Conservation (phyloP, 148 eudicot genomes). For the Chenopodium quinoa region DNA sequence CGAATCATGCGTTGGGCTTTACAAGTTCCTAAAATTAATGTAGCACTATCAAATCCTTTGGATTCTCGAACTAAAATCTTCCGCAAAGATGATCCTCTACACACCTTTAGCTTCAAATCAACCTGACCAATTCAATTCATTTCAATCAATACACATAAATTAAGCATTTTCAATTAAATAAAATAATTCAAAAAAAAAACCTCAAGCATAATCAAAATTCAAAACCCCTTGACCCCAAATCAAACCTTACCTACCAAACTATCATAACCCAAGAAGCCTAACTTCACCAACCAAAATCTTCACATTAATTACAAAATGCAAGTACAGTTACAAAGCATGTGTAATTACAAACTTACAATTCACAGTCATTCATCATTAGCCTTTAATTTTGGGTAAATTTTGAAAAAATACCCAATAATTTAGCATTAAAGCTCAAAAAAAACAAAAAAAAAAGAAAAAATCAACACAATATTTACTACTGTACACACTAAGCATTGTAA, state of each 20-base stretch:
- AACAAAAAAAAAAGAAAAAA: background rate
- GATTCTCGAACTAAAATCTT: conserved; percentile 57
- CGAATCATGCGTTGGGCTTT: conserved; percentile 45
- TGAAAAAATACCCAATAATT: background rate
- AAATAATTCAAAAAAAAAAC: background rate
- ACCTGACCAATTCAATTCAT: conserved; percentile 37
- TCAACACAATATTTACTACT: background rate
- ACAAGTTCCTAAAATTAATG: conserved; percentile 53
- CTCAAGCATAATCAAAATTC: background rate
- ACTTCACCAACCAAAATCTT: background rate
- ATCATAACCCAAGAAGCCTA: conserved; percentile 2
- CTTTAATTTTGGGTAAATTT: background rate
- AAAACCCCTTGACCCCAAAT: background rate
- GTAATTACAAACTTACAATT: background rate
- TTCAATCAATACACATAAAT: background rate
- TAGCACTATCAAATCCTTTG: conserved; percentile 39
- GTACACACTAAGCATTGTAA: too few species aligned
- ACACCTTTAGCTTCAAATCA: conserved; percentile 69
- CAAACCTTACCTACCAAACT: conserved; percentile 9
- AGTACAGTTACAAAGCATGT: conserved; percentile 13
- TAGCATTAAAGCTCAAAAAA: background rate
- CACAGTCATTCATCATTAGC: conserved; percentile 7
- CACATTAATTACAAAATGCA: conserved; percentile 5
- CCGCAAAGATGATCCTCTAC: conserved; percentile 61
- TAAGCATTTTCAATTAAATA: background rate